Percentiles rank a stretch among this genome's conserved stretches.
Conservation (phyloP, 2,329 filamentous ascomycete genomes). For the Lachnum nothofagi region DNA sequence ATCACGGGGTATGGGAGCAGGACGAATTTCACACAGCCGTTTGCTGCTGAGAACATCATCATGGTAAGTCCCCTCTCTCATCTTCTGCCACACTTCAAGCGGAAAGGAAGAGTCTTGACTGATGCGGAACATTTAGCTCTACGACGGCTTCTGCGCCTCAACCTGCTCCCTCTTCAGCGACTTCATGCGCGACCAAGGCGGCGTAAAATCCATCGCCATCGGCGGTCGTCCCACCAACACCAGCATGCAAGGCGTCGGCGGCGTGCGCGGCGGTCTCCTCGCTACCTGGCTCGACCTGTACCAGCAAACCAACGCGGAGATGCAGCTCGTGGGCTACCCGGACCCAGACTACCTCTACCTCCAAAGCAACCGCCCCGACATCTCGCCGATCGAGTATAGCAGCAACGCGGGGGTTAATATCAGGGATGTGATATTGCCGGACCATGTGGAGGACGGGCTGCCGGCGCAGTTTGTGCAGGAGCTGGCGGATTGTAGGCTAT, state of each 20-base stretch:
- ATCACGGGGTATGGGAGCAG: constrained; percentile 28
- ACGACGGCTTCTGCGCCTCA: constrained; percentile 53
- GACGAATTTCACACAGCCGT: constrained; percentile 27
- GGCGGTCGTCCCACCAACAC: constrained; percentile 51
- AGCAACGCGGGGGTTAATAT: constrained; percentile 37
- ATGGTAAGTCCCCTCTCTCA: constrained; percentile 29
- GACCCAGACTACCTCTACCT: background rate
- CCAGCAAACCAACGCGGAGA: background rate
- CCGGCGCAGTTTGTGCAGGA: constrained; percentile 56
- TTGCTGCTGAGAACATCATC: constrained; percentile 37
- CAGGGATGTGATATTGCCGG: constrained; percentile 31
- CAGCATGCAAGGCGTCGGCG: constrained; percentile 58
- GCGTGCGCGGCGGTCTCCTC: constrained; percentile 49
- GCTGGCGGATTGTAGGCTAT: constrained; percentile 54
- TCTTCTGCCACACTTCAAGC: background rate
- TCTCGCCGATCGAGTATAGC: constrained; percentile 7
- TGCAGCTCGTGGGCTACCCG: background rate
- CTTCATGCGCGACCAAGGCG: constrained; percentile 45
- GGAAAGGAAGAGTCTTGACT: background rate
- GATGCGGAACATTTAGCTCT: constrained; percentile 29
- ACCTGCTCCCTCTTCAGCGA: constrained; percentile 53
- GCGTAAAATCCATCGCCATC: constrained; percentile 49
- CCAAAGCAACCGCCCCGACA: background rate
- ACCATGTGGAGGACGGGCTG: constrained; percentile 29
- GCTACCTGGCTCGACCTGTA: constrained; percentile 2